Conservation (phyloP, 2,329 filamentous ascomycete species). For the Pseudocercospora macadamiae region DNA sequence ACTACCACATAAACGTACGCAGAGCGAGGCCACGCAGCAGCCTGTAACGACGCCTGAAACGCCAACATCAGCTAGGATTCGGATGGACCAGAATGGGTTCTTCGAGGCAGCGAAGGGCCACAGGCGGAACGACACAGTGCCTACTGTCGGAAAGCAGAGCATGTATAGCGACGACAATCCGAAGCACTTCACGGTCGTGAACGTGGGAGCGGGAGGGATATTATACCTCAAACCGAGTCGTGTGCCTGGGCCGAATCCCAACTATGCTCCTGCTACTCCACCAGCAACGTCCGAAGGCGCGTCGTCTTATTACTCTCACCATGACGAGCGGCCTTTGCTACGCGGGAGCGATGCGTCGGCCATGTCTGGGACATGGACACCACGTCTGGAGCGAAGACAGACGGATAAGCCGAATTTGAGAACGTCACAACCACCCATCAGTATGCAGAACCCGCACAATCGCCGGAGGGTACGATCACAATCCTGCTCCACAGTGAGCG, state of each 20-base stretch:
- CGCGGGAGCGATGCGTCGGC: conserved; percentile 22
- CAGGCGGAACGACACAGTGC: conserved; percentile 23
- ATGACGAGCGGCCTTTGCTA: conserved; percentile 20
- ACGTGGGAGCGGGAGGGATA: conserved; percentile 51
- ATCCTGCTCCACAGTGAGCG: conserved; percentile 75
- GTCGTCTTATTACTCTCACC: conserved; percentile 19
- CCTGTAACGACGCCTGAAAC: conserved; percentile 10
- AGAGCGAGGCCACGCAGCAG: conserved; percentile 17
- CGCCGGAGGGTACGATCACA: conserved; percentile 53
- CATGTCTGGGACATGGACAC: conserved; percentile 33
- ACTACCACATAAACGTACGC: conserved; percentile 15
- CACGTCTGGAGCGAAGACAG: conserved; percentile 19
- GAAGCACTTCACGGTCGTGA: conserved; percentile 51
- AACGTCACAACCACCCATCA: conserved; percentile 18
- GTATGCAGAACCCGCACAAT: conserved; percentile 24
- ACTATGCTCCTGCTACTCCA: conserved; percentile 34
- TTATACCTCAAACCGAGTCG: conserved; percentile 51
- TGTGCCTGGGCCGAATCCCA: conserved; percentile 24
- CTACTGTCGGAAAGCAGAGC: conserved; percentile 24
- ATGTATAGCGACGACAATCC: conserved; percentile 29
- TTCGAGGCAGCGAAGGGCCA: conserved; percentile 19
- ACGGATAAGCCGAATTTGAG: conserved; percentile 11
- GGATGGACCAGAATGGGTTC: conserved; percentile 24
- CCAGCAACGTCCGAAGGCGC: conserved; percentile 30
- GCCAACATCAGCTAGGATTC: conserved; percentile 25